Base-by-base conservation (phyloP, 1,139 yeast genomes). In the Trichomonascaceae sp. region DNA sequence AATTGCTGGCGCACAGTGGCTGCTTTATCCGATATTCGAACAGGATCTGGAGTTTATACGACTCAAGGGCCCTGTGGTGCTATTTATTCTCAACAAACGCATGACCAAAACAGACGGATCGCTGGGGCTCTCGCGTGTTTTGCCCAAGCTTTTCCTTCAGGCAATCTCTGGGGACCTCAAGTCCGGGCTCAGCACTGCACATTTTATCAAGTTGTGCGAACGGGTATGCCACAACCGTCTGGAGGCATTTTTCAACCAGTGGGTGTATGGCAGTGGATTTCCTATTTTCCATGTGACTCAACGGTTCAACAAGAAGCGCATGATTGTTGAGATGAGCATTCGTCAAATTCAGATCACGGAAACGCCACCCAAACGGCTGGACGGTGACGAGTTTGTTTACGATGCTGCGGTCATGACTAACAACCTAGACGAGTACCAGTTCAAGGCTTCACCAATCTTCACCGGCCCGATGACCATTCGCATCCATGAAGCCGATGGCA, bases 401-500 rank as follows among this genome's bases (percentile, higher is more conserved):
- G 62, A 64, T 34, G 69, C 71, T 3, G n/a, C n/a, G n/a, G n/a
- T n/a, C n/a, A 11, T 20, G 6, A 51, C 57, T 26, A 47, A 42
- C 23, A 44, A 45, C 22, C 31, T 51, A 17, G 36, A 54, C 42
- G 43, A 56, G 47, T 31, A 42, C 3, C 16, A 26, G 27, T 30
- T 4, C 25, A 17, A 22, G 2, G 35, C 33, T 4, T 53, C 51
- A 35, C 49, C 60, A n/a, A 42, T 54, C 4, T 54, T 57, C 41
- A 49, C 55, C 9, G 99, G 99, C 0, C 96, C 98, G 0, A 84
- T 92, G 81, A 92, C 98, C 0, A 81, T 92, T 28, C 66, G 98
- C 49, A 87, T 92, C 29, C 98, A 92, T 52, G 99, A 92, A 54
- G 93, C 96, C 0, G 98, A 92, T 56, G 98, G 98, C n/a, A 84